Evolutionary conservation across 352 stramenopile species (phyloP), one percentile per base, ranked within the genome.

Genomic region (Phytophthora ramorum): DNA sequence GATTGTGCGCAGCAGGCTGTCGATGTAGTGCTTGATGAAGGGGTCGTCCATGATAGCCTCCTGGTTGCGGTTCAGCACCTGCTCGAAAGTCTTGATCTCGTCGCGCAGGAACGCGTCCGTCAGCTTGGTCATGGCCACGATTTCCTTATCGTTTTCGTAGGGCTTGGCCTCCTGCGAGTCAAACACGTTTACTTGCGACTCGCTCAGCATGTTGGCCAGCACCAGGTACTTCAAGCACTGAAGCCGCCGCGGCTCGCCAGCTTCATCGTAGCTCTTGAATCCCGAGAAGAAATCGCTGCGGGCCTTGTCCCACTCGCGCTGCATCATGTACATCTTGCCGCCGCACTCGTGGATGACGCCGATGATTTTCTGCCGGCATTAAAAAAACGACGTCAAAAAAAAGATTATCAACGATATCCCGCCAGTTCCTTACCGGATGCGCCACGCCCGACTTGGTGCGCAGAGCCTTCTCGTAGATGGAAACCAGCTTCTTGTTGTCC

Each of bases 241-340:
- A 34, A 98, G 76, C 7, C 96, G 78, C 46, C 84, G 83, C 19
- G 84, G 79, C 76, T 98, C 96, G 32, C 96, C 96, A n/a, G 96
- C 96, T 74, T 98, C 96, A 71, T 98, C 96, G 67, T 98, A 98
- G 61, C 86, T 97, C 70, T 98, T 98, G 74, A 98, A 98, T 9
- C 92, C 94, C 51, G 97, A 92, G 61, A 98, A 98, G 51, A 98
- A 98, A 22, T 97, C 93, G 50, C 93, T 97, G 0, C 85, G 89
- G 0, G 93, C 96, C 43, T 95, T 93, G 57, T 98, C 89, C 82
- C 96, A 98, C 54, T 98, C 92, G 6, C 91, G 82, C 71, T 96
- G 85, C 87, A 95, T 95, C 90, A 98, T 97, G 74, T 98, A 93
- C 93, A 98, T 98, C 74, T 98, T 98, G 0, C 95, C 95, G 34